Evolutionary conservation across 108 stramenopile genomes (phyloP), one percentile per base, ranked within the genome.

Genomic region (Mediolabrus comicus): DNA sequence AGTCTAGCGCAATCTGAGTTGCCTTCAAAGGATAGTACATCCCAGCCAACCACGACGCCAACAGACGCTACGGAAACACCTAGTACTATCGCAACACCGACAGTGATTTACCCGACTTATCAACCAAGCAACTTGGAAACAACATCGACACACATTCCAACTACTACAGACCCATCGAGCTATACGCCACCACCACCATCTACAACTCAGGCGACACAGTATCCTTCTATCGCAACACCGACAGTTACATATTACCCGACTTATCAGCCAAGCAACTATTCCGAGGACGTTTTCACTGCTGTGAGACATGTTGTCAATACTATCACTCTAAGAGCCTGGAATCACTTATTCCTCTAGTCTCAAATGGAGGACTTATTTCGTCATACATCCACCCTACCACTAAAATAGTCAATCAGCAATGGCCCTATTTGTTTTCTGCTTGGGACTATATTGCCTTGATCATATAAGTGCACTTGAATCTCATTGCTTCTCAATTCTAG

Each of bases 361-460:
- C 39, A 16, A 41, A 41, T 14, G 16, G 1, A 11, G 0, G 3
- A n/a, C 14, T 16, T 17, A 17, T 41, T 14, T 16, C 2, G 16
- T 41, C 16, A 2, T 38, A 17, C n/a, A 43, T 16, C 19, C 8
- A n/a, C 19, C 27, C 53, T 5, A 7, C 64, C 16, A n/a, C 53
- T 64, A 46, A 73, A 86, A 28, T 66, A 81, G n/a, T 68, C 36
- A 54, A 82, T 62, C 33, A 91, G 54, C 29, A 94, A 72, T 0
- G 92, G 92, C 6, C 80, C 92, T 31, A 91, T 84, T 80, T 91
- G 88, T 62, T 94, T 94, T 19, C 90, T 67, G 65, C 87, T 90
- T 25, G 80, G 85, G 51, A 73, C 71, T 58, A 77, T 38, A 57
- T 94, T 91, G 2, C 62, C 69, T 75, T 91, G 92, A 2, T 83